Conservation (phyloP, 441 rosid genomes). For the Eruca vesicaria region DNA sequence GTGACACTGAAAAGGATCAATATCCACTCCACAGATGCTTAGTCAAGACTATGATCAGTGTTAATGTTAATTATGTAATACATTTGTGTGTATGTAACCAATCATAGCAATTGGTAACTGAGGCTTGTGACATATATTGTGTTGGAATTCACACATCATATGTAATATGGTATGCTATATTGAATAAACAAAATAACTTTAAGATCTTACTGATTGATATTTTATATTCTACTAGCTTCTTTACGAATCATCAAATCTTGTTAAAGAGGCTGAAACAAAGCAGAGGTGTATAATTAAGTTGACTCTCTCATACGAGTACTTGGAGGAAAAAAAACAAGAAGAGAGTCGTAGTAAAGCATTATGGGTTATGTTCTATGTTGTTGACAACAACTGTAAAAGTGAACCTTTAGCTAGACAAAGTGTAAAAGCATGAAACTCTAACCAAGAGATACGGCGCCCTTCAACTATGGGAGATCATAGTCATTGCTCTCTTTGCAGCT, state of each 20-base stretch:
- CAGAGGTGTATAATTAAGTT: neutral
- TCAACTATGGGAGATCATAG: constrained; percentile 77
- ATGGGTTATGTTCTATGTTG: no score
- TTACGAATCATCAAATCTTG: neutral
- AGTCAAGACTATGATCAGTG: no score
- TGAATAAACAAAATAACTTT: neutral
- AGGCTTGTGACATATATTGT: neutral
- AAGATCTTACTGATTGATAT: neutral
- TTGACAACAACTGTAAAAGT: no score
- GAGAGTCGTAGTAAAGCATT: no score
- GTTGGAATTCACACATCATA: neutral
- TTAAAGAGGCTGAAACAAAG: neutral
- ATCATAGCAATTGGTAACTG: neutral
- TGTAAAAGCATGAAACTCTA: no score
- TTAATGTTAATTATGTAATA: constrained; percentile 7
- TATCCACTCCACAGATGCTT: neutral
- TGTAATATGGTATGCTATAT: neutral
- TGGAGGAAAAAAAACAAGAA: no score
- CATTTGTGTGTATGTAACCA: neutral
- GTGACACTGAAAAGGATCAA: constrained; percentile 1
- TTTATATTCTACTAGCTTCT: neutral
- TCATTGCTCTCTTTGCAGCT: constrained; percentile 55
- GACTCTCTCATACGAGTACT: no score
- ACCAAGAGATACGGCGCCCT: constrained; percentile 58
- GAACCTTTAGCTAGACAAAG: no score